Base-by-base conservation (phyloP, 2,329 filamentous ascomycete species). In the Penicillium sp. region DNA sequence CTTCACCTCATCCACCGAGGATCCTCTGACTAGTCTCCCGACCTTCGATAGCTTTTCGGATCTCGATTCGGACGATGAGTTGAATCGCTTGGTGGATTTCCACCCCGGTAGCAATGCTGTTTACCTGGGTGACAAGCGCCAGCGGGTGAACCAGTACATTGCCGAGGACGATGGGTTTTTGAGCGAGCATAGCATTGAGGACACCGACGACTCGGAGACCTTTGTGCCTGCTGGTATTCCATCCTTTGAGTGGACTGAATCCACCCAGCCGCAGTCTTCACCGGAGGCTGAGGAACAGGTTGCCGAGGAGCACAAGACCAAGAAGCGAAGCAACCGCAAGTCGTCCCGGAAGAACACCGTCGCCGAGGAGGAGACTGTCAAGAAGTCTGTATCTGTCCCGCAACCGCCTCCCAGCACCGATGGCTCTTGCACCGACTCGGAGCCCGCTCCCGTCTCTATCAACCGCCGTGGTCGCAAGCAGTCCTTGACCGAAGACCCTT, bases 381-480 rank as follows among this genome's bases (percentile, higher is more conserved):
- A 70, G 22, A 59, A 58, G 12, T 41, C 51, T 30, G 45, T 59
- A 2, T 54, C 55, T 4, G 52, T 60, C 11, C 43, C 32, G 27
- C 34, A 35, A 4, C 33, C 62, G 51, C 54, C 61, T 34, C 65
- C 61, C 37, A 64, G 67, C 39, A 64, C 35, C 5, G 48, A 71
- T 50, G 60, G 76, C 63, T 56, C 74, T 65, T 58, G 65, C 37
- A 66, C 71, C 35, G 66, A 66, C 60, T 68, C 69, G 11, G 60
- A 61, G 15, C 45, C 52, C 35, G 52, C 61, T 3, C 59, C 58
- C 7, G 58, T 65, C 6, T 83, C 84, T 7, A 78, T 84, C 53
- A 94, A 86, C 68, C 89, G 92, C 50, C 89, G 92, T 42, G 92
- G 92, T 43, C 89, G 92, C 67, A 98, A 98, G 80, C 92, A 98